These are phyloP conservation scores for Monosporozyma siamensis DNA, from an alignment of 805 yeast species.

Conservation along the genomic window DNA sequence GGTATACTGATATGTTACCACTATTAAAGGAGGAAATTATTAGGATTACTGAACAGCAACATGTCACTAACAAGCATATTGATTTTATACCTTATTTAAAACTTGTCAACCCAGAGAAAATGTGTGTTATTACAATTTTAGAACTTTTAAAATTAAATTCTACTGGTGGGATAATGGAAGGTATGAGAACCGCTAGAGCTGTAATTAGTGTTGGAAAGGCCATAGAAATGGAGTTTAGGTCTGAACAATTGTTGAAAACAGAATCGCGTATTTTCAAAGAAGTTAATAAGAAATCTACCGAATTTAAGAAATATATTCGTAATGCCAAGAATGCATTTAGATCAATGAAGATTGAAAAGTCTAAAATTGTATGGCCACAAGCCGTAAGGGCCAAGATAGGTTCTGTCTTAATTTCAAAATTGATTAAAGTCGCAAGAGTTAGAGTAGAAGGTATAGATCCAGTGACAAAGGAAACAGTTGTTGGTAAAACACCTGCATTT, in stretches of 20 bases:
- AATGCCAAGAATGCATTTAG: conserved; percentile 32
- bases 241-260: conserved; percentile 51
- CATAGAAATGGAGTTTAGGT: conserved; percentile 72
- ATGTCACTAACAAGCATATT: conserved; percentile 32
- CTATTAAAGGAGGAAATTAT: conserved; percentile 56
- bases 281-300: conserved; percentile 39
- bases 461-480: conserved; percentile 52
- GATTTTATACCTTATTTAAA: conserved; percentile 70
- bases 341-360: conserved; percentile 30
- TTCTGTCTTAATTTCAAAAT: conserved; percentile 60
- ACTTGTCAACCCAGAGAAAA: conserved; percentile 66
- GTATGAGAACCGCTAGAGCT: conserved; percentile 77
- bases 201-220: conserved; percentile 76
- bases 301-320: conserved; percentile 34
- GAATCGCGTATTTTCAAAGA: conserved; percentile 50
- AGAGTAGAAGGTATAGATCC: conserved; percentile 78
- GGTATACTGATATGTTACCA: conserved; percentile 73
- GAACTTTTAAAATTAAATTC: conserved; percentile 69
- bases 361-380: conserved; percentile 45
- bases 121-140: conserved; percentile 75
- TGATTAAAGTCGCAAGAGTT: conserved; percentile 76
- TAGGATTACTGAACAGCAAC: conserved; percentile 38
- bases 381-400: conserved; percentile 65
- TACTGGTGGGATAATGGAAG: conserved; percentile 67
- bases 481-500: conserved; percentile 80